These are phyloP conservation scores for Raffaelea ambrosiae DNA, from an alignment of 2,329 filamentous ascomycete genomes.

Conservation along the genomic window DNA sequence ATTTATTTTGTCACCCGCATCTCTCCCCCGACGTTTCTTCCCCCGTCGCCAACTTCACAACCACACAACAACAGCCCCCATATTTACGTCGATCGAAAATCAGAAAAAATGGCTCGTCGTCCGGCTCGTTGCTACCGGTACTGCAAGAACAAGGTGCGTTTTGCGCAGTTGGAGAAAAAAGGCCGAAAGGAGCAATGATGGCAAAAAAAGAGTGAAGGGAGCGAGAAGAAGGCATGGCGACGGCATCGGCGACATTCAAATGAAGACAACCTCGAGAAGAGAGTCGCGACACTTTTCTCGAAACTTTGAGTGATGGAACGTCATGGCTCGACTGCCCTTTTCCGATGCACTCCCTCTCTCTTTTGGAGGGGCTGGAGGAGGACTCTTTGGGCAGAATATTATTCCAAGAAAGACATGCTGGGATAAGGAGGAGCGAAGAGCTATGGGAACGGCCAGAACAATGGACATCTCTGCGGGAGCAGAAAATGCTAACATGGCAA, in stretches of 20 bases:
- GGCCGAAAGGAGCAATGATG: conserved; percentile 5
- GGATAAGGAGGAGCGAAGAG: too few relatives aligned
- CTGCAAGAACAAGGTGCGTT: conserved; percentile 99
- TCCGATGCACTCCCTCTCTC: too few relatives aligned
- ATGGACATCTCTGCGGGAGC: neutral
- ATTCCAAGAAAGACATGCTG: too few relatives aligned
- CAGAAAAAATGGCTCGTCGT: conserved; percentile 96
- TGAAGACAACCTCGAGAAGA: neutral
- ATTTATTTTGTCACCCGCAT: conserved; percentile 1
- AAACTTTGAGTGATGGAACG: too few relatives aligned
- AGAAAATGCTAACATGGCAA: neutral
- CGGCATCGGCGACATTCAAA: neutral
- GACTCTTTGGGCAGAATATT: too few relatives aligned
- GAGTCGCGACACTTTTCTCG: too few relatives aligned
- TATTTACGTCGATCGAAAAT: conserved; percentile 27
- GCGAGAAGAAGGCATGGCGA: neutral
- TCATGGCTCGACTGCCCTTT: too few relatives aligned
- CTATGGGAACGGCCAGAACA: too few relatives aligned
- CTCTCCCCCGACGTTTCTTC: conserved; percentile 7
- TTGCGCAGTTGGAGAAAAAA: conserved; percentile 6
- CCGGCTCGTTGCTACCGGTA: conserved; percentile 99
- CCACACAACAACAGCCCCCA: conserved; percentile 30
- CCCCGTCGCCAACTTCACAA: conserved; percentile 22
- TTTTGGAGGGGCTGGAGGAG: too few relatives aligned
- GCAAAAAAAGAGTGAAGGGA: neutral